These are phyloP conservation scores for Solanum neorickii DNA, from an alignment of 257 asterid species.

Conservation along the genomic window DNA sequence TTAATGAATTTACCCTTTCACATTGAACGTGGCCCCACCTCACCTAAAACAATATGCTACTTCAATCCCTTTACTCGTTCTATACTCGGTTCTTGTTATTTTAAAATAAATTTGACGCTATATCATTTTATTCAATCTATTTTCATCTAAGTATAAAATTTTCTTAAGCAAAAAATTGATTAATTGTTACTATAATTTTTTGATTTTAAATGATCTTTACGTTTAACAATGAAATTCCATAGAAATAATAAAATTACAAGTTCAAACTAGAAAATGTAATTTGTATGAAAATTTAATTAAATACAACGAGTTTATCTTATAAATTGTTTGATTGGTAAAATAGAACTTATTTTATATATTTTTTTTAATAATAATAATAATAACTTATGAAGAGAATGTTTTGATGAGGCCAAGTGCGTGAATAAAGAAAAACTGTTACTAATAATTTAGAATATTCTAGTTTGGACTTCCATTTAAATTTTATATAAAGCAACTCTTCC, in stretches of 20 bases:
- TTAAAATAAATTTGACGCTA: background rate
- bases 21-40: conserved; percentile 34
- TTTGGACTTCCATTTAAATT: background rate
- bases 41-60: conserved; percentile 11
- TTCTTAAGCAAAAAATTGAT: background rate
- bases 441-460: background rate
- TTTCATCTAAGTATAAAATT: no score
- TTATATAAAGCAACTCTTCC: background rate
- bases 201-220: background rate
- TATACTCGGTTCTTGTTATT: background rate
- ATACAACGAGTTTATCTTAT: background rate
- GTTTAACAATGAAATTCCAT: background rate
- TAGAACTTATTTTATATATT: background rate
- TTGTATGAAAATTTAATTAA: background rate
- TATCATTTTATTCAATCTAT: no score
- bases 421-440: background rate
- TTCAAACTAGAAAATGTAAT: background rate
- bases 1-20: background rate
- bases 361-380: background rate
- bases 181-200: background rate
- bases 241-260: background rate
- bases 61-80: background rate
- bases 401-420: background rate
- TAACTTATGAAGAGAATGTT: background rate
- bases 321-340: background rate